Conservation (phyloP, 2,329 filamentous ascomycete genomes). For the Parafenestella ontariensis region DNA sequence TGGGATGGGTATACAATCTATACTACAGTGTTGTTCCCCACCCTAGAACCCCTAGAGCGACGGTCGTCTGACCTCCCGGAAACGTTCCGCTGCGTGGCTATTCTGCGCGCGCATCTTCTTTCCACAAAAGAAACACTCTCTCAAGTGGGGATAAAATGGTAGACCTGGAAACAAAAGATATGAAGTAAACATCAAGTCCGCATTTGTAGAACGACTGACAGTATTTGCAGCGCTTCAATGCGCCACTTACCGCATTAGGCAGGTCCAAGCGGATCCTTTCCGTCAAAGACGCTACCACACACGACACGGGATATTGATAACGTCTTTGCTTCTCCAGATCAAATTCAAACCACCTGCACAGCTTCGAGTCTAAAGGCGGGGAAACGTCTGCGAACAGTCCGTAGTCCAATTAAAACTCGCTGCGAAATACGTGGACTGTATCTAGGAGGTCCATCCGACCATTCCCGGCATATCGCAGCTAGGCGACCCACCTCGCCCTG, state of each 20-base stretch:
- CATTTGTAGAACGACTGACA: neutral
- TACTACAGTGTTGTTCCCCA: too few relatives aligned
- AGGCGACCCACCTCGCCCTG: neutral
- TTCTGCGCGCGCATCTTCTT: too few relatives aligned
- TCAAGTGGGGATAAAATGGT: too few relatives aligned
- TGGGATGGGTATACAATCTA: too few relatives aligned
- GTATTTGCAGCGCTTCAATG: neutral
- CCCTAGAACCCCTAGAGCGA: too few relatives aligned
- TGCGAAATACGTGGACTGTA: neutral
- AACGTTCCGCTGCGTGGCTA: too few relatives aligned
- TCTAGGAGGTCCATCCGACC: slow-evolving; percentile 15
- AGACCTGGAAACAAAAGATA: too few relatives aligned
- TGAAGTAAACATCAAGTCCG: too few relatives aligned
- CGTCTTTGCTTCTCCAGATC: neutral
- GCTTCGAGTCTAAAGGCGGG: neutral
- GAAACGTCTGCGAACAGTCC: neutral
- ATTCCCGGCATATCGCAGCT: neutral
- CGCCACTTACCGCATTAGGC: neutral
- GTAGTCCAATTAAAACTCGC: slow-evolving; percentile 1
- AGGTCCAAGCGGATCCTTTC: neutral
- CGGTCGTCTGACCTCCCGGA: too few relatives aligned
- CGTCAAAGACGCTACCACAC: neutral
- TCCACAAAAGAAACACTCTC: too few relatives aligned
- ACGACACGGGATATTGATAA: neutral
- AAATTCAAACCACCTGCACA: neutral